A percentile compares a stretch with the other conserved stretches of the same genome.
These are phyloP conservation scores for Akanthomyces dipterigenus DNA, from an alignment of 2,329 filamentous ascomycete species.

Conservation along the genomic window DNA sequence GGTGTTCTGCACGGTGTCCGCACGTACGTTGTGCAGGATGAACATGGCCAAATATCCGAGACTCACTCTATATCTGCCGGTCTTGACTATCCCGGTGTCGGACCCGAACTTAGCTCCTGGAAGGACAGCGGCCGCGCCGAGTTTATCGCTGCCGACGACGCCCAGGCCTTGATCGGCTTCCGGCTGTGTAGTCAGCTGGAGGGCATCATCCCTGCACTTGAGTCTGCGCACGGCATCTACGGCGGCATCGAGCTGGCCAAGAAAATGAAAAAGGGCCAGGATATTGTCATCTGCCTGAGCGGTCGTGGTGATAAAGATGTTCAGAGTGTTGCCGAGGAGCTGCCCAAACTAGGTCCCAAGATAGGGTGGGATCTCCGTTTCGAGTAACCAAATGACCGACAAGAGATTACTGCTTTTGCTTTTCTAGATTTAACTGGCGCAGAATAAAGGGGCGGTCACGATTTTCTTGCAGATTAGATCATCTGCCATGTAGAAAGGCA, in stretches of 20 bases:
- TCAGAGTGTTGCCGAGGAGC: constrained; percentile 91
- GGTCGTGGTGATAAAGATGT: constrained; percentile 97
- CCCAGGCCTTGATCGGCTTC: constrained; percentile 85
- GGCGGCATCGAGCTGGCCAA: constrained; percentile 87
- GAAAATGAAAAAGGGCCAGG: constrained; percentile 80
- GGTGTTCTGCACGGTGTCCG: constrained; percentile 93
- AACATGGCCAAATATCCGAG: constrained; percentile 86
- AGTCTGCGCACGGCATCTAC: constrained; percentile 87
- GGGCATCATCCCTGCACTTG: constrained; percentile 93
- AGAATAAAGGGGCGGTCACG: not conserved
- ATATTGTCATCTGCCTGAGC: constrained; percentile 89
- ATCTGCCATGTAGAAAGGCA: not conserved
- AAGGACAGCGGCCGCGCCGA: constrained; percentile 83
- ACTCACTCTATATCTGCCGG: constrained; percentile 96
- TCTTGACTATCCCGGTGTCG: constrained; percentile 94
- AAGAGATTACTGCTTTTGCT: not conserved
- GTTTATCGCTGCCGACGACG: constrained; percentile 87
- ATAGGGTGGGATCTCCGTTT: constrained; percentile 71
- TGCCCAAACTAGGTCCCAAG: constrained; percentile 79
- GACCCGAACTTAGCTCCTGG: constrained; percentile 86
- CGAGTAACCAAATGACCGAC: constrained; percentile 26
- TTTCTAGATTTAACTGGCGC: not conserved
- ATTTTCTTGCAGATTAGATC: not conserved
- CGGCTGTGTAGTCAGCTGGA: constrained; percentile 77
- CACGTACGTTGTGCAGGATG: constrained; percentile 90